Base-by-base conservation (phyloP, 192 early-diverging fungal genomes). In the Backusella australiensis region DNA sequence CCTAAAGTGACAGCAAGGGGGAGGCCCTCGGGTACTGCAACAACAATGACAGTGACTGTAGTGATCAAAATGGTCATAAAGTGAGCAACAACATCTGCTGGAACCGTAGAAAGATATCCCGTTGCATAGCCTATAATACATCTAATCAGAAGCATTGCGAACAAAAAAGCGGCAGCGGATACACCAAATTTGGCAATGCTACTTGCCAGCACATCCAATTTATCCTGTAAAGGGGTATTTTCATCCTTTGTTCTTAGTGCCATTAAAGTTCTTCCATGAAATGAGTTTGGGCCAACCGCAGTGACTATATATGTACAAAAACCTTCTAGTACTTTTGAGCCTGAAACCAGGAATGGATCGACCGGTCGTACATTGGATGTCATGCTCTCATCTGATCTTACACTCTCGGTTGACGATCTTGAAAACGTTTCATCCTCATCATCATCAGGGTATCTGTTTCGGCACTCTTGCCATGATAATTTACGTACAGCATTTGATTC, bases 11-110 rank as follows among this genome's bases (percentile, higher is more conserved):
- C 98, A 11, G 98, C 98, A 67, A 99, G 83, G 4, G 98, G 98
- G 12, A 99, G 89, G 36, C 98, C 98, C 81, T 99, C 98, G n/a
- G 98, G 98, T 4, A 99, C 95, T n/a, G 98, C 98, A 8, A 99
- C 97, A n/a, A 99, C 98, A 26, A 99, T 88, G 0, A 99, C 85
- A 36, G 98, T 98, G 35, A 99, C 90, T 21, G 95, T 92, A 7
- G 95, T 90, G 73, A 99, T 96, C 44, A 98, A 73, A 71, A 99
- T 93, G 72, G 85, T 83, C 71, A 92, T 90, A 65, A 95, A 77
- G 73, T 85, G 88, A 68, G 90, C 79, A 12, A 92, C 86, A 29
- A 93, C 82, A 11, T 73, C 78, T 0, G 77, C 78, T 3, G 81
- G 81, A 6, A 71, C 74, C 1, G 74, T 83, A 1, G 80, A 74